Evolutionary conservation across 202 grass and related monocot species (phyloP), one percentile per base, ranked within the genome.

Genomic region (Zoysia matrella): DNA sequence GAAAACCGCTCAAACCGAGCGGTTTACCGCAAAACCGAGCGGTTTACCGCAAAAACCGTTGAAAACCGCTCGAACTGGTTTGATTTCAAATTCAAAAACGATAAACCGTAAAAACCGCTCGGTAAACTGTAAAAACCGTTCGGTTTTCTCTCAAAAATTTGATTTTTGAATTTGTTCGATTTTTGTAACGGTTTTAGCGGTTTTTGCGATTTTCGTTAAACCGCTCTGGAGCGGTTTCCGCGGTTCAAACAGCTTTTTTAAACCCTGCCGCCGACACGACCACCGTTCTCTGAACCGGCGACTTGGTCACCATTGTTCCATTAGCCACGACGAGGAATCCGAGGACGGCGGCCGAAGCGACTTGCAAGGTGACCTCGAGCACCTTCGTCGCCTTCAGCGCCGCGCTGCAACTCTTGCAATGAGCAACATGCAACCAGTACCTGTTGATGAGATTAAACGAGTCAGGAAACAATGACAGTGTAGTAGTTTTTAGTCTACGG

Each of bases 381-480:
- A 36, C 30, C 30, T 36, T 36, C 30, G 1, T 36, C 30, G 30
- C 30, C 30, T 36, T 36, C 30, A 1, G 30, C 30, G 30, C 30
- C 30, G 30, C 30, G 44, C 81, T 81, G 69, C 92, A 97, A 84
- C 90, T 92, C 15, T 51, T 79, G 88, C 94, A 97, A 81, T 94
- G 92, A 47, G 65, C 79, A 39, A 97, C 94, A 57, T 97, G 94
- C 30, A 89, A 94, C 87, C 94, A 97, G 73, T 97, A 97, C 85
- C 94, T 97, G 85, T 45, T 36, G 30, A 36, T 30, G 51, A 40
- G 2, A 13, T 5, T 36, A 36, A 36, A 36, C 30, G 30, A 68
- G 41, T 55, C 7, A 42, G 46, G 10, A 12, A 47, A 48, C 15
- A 36, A 36, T 36, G 30, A 36, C 30, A 36, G 30, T 36, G 30